These are phyloP conservation scores for Termitomyces sp. DNA, from an alignment of 768 basidiomycete species.

Conservation along the genomic window DNA sequence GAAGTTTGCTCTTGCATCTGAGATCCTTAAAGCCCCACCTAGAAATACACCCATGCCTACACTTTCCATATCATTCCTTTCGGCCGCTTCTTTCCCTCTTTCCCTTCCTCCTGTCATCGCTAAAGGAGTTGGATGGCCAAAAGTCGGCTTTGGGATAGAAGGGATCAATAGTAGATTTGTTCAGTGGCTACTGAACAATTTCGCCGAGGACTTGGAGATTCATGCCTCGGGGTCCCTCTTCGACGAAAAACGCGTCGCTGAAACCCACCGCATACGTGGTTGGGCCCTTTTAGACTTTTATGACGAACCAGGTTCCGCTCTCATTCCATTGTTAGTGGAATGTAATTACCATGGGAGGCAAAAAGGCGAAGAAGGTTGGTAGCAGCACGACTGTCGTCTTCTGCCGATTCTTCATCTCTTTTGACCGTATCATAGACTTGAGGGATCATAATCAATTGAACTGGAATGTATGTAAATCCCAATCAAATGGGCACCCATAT, in stretches of 20 bases:
- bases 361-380: constrained; percentile 19
- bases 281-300: constrained; percentile 80
- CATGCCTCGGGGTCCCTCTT: constrained; percentile 8
- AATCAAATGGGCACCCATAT: background rate
- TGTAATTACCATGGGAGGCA: constrained; percentile 61
- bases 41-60: constrained; percentile 31
- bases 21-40: constrained; percentile 28
- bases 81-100: constrained; percentile 76
- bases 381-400: background rate
- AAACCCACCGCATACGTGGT: constrained; percentile 54
- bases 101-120: constrained; percentile 76
- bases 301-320: constrained; percentile 46
- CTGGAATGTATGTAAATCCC: background rate
- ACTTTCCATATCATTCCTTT: constrained; percentile 76
- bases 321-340: constrained; percentile 69
- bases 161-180: constrained; percentile 80
- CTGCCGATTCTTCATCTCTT: too few species aligned
- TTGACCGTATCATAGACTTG: background rate
- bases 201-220: constrained; percentile 24
- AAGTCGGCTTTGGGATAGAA: constrained; percentile 71
- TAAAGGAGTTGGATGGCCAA: constrained; percentile 80
- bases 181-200: constrained; percentile 59
- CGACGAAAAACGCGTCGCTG: constrained; percentile 11
- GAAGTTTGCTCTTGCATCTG: constrained; percentile 40
- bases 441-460: background rate